Base-by-base conservation (phyloP, 495 filamentous ascomycete genomes). In the Clohesyomyces aquaticus region DNA sequence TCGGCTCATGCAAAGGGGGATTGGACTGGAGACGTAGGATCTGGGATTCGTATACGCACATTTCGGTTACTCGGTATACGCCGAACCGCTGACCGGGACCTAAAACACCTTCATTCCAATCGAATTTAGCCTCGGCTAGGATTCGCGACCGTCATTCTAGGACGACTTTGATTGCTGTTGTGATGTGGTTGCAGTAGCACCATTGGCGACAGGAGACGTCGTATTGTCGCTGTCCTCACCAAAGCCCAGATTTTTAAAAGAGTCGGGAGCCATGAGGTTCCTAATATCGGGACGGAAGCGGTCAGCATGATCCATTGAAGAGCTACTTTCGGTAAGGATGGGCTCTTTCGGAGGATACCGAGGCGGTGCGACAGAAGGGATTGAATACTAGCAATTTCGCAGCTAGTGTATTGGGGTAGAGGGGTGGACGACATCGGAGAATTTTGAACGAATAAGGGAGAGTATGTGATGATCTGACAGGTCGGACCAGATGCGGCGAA, bases 191-290 rank as follows among this genome's bases (percentile, higher is more conserved):
- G 42, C 55, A 67, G 56, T 61, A 12, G 57, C 32, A 67, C 57
- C 45, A 26, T 27, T 28, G 38, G 27, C 16, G 41, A 53, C 29
- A 22, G 55, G 12, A 14, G 59, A 55, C 35, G 59, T 54, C 12
- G 57, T 26, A 27, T 49, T 45, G 26, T 77, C 71, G 9, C 80
- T 73, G 45, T 82, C 76, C 27, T 91, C 89, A 12, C 78, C 77
- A 61, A 95, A 92, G 0, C 94, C 94, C 23, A 98, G 79, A 66
- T 98, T 98, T 76, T 88, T 88, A 71, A 97, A 91, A 55, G 93
- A 87, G 71, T 98, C 94, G 54, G 84, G 89, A 19, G 91, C 91
- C 94, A 98, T 98, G 29, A 98, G 80, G 72, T 96, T 96, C 71
- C 92, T 96, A 68, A 58, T 11, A 19, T 23, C 35, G 48, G 2